Evolutionary conservation across 2,329 filamentous ascomycete species (phyloP).

Genomic region (Nigrospora osmanthi): DNA sequence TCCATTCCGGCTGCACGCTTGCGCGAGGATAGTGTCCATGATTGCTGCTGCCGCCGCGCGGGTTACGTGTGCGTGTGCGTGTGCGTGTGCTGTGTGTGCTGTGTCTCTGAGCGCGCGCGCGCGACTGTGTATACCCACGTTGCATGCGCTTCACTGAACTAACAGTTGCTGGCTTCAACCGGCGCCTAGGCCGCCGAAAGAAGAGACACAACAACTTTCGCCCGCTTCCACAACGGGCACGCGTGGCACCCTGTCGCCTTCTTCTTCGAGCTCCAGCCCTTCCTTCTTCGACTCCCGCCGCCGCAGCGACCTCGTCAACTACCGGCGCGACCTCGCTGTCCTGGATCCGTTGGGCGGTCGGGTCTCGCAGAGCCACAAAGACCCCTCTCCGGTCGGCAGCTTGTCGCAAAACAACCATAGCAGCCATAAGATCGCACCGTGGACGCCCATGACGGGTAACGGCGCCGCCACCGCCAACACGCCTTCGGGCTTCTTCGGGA

Average conservation of each 20-base stretch:
- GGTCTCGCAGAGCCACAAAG: conserved; percentile 46
- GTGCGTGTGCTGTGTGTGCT: too few relatives aligned
- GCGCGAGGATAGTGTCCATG: too few relatives aligned
- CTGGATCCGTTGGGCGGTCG: conserved; percentile 53
- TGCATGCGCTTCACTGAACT: neutral
- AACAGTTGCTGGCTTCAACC: neutral
- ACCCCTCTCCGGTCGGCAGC: conserved; percentile 48
- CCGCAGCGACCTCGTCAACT: conserved; percentile 57
- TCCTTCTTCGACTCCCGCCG: conserved; percentile 46
- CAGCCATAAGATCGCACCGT: conserved; percentile 27
- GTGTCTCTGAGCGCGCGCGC: neutral
- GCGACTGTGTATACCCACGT: neutral
- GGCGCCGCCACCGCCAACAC: conserved; percentile 24
- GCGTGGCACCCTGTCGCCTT: conserved; percentile 32
- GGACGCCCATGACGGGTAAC: conserved; percentile 49
- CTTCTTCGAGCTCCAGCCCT: conserved; percentile 36
- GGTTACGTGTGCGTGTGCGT: too few relatives aligned
- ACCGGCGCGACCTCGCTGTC: conserved; percentile 64
- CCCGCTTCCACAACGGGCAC: conserved; percentile 37
- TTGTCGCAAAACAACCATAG: conserved; percentile 34
- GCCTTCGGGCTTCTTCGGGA: conserved; percentile 30
- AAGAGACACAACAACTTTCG: conserved; percentile 39
- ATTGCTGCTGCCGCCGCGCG: too few relatives aligned
- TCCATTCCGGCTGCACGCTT: too few relatives aligned
- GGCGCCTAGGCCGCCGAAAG: conserved; percentile 25